These are phyloP conservation scores for Globisporangium cederbergense DNA, from an alignment of 352 stramenopile genomes.

Conservation along the genomic window DNA sequence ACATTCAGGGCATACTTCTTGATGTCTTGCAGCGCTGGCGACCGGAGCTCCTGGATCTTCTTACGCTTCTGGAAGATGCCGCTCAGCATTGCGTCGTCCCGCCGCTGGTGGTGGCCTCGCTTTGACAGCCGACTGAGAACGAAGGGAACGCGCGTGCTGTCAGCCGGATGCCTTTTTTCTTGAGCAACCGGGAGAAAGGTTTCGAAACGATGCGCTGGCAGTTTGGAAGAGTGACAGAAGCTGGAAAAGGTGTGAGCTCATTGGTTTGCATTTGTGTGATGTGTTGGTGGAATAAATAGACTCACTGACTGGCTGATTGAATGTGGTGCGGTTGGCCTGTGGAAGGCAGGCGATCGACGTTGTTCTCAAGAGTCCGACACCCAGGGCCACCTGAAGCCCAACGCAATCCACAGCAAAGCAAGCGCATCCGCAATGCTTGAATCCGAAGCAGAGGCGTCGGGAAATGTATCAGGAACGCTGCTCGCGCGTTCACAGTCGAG, in stretches of 20 bases:
- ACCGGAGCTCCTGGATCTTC: conserved; percentile 74
- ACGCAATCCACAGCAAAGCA: background rate
- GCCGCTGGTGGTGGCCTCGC: background rate
- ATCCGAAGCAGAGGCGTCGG: background rate
- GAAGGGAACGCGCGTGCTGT: background rate
- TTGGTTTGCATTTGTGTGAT: background rate
- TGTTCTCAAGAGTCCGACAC: background rate
- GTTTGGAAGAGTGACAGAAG: background rate
- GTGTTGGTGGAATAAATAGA: conserved; percentile 1
- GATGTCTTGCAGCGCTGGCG: conserved; percentile 69
- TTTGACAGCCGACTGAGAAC: background rate
- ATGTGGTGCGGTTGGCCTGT: background rate
- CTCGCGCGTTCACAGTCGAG: background rate
- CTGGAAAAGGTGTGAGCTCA: background rate
- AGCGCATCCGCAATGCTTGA: background rate
- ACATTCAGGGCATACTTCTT: conserved; percentile 37
- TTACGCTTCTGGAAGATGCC: conserved; percentile 80
- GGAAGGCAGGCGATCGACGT: background rate
- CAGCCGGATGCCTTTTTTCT: conserved; percentile 1
- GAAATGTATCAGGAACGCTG: background rate
- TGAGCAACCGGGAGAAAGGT: background rate
- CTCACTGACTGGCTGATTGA: background rate
- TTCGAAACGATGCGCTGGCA: conserved; percentile 2
- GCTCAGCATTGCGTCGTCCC: conserved; percentile 40
- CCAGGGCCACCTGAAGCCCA: background rate